These are phyloP conservation scores for Alternaria postmessia DNA, from an alignment of 2,329 filamentous ascomycete genomes.

Conservation along the genomic window DNA sequence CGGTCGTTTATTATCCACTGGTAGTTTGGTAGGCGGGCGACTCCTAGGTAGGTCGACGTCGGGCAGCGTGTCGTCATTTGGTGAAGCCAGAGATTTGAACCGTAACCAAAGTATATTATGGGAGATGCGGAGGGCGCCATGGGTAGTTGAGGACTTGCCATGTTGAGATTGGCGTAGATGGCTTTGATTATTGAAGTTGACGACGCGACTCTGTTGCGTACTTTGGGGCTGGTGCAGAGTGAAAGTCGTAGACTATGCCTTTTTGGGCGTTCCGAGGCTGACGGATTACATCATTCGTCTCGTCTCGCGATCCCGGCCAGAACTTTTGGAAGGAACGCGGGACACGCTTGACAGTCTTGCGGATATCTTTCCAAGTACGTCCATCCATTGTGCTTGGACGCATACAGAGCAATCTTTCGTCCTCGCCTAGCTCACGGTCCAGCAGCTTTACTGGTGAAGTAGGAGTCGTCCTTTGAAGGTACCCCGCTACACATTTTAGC, in stretches of 20 bases:
- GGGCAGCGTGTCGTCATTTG: slow-evolving; percentile 72
- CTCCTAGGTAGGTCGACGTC: slow-evolving; percentile 61
- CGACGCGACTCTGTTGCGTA: neutral
- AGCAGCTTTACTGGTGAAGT: neutral
- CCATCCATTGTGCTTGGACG: neutral
- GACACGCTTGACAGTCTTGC: neutral
- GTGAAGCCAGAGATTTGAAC: slow-evolving; percentile 71
- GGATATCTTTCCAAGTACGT: neutral
- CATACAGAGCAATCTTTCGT: neutral
- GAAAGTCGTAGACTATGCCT: slow-evolving; percentile 5
- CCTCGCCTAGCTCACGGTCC: neutral
- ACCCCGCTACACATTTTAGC: neutral
- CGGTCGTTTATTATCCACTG: slow-evolving; percentile 72
- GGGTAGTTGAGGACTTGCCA: slow-evolving; percentile 10
- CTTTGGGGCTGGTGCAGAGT: neutral
- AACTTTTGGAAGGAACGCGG: slow-evolving; percentile 1
- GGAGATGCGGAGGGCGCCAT: slow-evolving; percentile 1
- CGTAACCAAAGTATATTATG: slow-evolving; percentile 73
- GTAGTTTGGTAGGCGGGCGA: slow-evolving; percentile 66
- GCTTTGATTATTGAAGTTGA: neutral
- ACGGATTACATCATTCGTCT: slow-evolving; percentile 7
- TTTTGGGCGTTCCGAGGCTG: neutral
- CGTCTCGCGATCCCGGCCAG: neutral
- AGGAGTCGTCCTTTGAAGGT: neutral
- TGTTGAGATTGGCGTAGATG: slow-evolving; percentile 6